phyloP scores from a whole-genome alignment of 306 rosid genomes.

The Cucumis cinereus region DNA sequence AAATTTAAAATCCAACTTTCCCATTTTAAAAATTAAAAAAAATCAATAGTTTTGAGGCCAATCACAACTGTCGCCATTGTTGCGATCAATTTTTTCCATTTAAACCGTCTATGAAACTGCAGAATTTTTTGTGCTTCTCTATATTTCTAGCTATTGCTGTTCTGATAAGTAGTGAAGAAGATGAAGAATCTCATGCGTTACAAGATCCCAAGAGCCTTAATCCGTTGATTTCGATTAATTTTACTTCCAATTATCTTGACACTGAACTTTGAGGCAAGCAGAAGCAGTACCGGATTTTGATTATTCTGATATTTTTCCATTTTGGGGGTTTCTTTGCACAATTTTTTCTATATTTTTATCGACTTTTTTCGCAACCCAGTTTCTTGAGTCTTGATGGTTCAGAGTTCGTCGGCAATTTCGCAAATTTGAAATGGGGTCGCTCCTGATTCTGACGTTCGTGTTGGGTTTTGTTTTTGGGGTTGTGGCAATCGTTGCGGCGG shows the following conservation, averaged over 20 bases:
- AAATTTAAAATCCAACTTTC: background rate
- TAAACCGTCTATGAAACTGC: background rate
- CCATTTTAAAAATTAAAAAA: background rate
- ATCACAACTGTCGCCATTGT: background rate
- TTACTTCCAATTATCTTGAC: background rate
- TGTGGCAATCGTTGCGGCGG: slow-evolving; percentile 34
- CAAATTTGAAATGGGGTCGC: slow-evolving; percentile 7
- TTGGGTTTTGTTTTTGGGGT: slow-evolving; percentile 64
- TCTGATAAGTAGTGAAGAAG: background rate
- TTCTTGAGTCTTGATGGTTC: background rate
- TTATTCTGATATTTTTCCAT: background rate
- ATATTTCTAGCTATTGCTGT: background rate
- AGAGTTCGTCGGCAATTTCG: background rate
- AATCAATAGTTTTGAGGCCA: background rate
- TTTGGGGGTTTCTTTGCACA: background rate
- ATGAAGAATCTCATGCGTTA: background rate
- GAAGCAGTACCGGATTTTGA: background rate
- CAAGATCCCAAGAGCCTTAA: background rate
- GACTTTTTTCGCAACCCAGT: background rate
- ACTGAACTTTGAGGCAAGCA: background rate
- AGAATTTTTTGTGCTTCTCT: background rate
- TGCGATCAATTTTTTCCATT: background rate
- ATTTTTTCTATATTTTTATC: background rate
- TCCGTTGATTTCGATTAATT: background rate
- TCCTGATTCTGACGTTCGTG: slow-evolving; percentile 26